Base-by-base conservation (phyloP, 108 stramenopile genomes). In the Cafeteria roenbergensis region DNA sequence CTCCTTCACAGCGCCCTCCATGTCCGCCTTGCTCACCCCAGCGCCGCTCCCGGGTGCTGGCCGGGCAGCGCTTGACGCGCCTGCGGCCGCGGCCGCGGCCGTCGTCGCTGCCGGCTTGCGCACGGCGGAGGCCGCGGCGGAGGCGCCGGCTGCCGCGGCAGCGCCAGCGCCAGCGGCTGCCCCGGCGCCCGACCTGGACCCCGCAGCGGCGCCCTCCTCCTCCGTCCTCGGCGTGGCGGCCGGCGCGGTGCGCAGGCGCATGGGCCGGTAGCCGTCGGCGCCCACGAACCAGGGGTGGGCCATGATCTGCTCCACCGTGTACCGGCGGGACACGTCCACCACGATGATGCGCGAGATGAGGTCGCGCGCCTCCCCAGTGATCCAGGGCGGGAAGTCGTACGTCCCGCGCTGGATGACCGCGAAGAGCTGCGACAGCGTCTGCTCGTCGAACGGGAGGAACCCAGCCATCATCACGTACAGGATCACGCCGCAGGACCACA, bases 341-440 rank as follows among this genome's bases (percentile, higher is more conserved):
- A 80, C 81, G 64, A 92, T 72, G 30, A 92, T 66, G 25, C 65
- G 65, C 14, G 66, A 64, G 59, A 92, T 88, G 67, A 92, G 67
- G 34, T 81, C 69, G 42, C 69, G 57, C 30, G 84, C 79, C 24
- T 70, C 71, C 9, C 37, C 57, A 3, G 75, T 70, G 50, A 88
- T 74, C 71, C 82, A 83, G 30, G 63, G 33, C 12, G 87, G 85
- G 65, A 80, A 85, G n/a, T 70, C 57, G 66, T 79, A 86, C 56
- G 81, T 76, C 0, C 79, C 87, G 0, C 51, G 55, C 51, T 83
- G 75, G 35, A 88, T 88, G 65, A 84, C 87, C 34, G 67, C 48
- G 62, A 88, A 88, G 29, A 88, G 65, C 9, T 69, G 81, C 14
- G 73, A 51, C 77, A 84, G 83, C 14, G 69, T 84, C n/a, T 51